Conservation (phyloP, 257 asterid genomes). For the Striga asiatica region DNA sequence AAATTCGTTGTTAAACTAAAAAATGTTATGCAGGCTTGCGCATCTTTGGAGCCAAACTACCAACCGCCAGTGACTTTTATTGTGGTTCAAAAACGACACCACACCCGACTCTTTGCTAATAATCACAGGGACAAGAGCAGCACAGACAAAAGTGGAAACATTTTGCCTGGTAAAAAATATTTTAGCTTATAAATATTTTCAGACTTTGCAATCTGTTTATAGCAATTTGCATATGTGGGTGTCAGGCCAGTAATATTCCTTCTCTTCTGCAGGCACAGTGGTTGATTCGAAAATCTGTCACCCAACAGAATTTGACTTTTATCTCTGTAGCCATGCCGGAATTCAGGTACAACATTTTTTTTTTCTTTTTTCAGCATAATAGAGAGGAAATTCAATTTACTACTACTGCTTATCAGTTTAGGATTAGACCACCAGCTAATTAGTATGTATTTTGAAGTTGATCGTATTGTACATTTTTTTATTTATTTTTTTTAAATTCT, state of each 20-base stretch:
- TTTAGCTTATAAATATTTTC: too few species aligned
- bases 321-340: constrained; percentile 96
- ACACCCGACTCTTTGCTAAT: constrained; percentile 80
- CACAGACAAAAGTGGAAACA: constrained; percentile 86
- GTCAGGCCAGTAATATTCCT: neutral
- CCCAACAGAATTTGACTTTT: constrained; percentile 92
- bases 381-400: too few species aligned
- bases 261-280: constrained; percentile 57
- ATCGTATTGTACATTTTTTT: neutral
- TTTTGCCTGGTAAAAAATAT: constrained; percentile 64
- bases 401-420: too few species aligned
- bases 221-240: neutral
- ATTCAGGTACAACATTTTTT: constrained; percentile 49
- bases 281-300: constrained; percentile 95
- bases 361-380: neutral
- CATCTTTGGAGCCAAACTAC: constrained; percentile 89
- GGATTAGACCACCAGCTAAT: too few species aligned
- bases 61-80: constrained; percentile 97
- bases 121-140: constrained; percentile 85
- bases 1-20: too few species aligned
- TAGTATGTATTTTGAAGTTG: neutral
- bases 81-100: constrained; percentile 93
- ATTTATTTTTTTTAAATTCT: neutral
- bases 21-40: constrained; percentile 74
- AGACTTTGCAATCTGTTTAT: too few species aligned